Evolutionary conservation across 2,329 filamentous ascomycete species (phyloP), one percentile per base, ranked within the genome.

Genomic region (Stagonosporopsis vannaccii): DNA sequence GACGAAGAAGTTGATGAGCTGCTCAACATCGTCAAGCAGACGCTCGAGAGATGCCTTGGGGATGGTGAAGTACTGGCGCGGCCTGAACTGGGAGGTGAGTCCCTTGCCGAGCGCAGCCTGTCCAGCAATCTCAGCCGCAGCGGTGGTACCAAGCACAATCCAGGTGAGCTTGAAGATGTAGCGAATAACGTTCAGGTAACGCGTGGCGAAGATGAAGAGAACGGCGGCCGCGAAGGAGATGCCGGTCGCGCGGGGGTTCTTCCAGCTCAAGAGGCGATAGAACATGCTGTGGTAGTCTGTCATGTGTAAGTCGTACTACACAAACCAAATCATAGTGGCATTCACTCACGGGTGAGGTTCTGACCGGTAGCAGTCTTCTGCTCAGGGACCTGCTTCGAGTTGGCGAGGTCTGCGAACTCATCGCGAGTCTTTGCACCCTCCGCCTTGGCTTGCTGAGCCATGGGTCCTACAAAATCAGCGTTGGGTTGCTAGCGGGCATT

Each of bases 1-100:
- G 64, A 88, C 81, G 75, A 88, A 86, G 77, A 89, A 89, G 78
- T 88, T 87, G 76, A 85, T 80, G 50, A 89, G 78, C 76, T 88
- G 85, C 72, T 86, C 84, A 13, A 87, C 71, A 70, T 88, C 86
- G 62, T 86, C 85, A 44, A 86, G 76, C 20, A 85, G 75, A 55
- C 81, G 83, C 73, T 88, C 86, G 32, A 87, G 79, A 44, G 83
- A 85, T 65, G 87, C 86, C 71, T 85, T 85, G 32, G 85, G 84
- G 56, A 89, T 83, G 44, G 83, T 87, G 78, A 86, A 88, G 81
- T 89, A 89, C 70, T 84, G 84, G 69, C 81, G 81, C 22, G 86
- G 86, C 56, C 86, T 81, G 77, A 88, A 82, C 60, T 85, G 84
- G 64, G 82, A 84, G 48, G 84, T 81, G 49, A 89, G 73, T 57